Base-by-base conservation (phyloP, 129 eudicot genomes). In the Ambrosia artemisiifolia region DNA sequence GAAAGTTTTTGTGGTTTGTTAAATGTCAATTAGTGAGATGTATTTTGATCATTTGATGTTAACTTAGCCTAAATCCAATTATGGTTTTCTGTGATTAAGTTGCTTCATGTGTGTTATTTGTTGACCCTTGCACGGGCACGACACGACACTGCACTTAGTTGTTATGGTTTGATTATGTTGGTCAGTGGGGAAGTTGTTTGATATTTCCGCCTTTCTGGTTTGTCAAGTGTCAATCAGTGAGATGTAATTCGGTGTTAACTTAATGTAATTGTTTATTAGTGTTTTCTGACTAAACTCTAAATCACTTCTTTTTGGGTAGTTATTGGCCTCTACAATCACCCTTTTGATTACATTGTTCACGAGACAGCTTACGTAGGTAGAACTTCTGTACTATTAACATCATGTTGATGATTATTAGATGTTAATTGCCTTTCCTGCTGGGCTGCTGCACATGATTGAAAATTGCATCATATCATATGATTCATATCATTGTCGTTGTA, bases 191-290 rank as follows among this genome's bases (percentile, higher is more conserved):
- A 71, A 71, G 65, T 34, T 30, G 28, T 48, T 47, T 48, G 62
- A 48, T 73, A 38, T 49, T 73, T 3, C n/a, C n/a, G n/a, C n/a
- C n/a, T n/a, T n/a, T n/a, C 24, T 61, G 35, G 63, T 73, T 48
- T 63, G 71, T 63, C 63, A 63, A 19, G 12, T 73, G 78, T 73
- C 78, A 49, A 47, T 48, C 24, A 35, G 51, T 63, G 71, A 73
- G 70, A 63, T 63, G 20, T 14, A 49, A 4, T 63, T 73, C 63
- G 71, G 63, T 62, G 70, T 49, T 63, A 73, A 49, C 1, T 24
- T 36, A 20, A 56, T 56, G 67, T 56, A 71, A 38, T 40, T 44
- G n/a, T 24, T 3, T 14, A 20, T 61, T 47, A 11, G 33, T 17
- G 35, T 47, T 33, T n/a, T 73, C 0, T 24, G 60, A 47, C 47